phyloP scores from a whole-genome alignment of 106 monocot species.

The Dioscorea alata region DNA sequence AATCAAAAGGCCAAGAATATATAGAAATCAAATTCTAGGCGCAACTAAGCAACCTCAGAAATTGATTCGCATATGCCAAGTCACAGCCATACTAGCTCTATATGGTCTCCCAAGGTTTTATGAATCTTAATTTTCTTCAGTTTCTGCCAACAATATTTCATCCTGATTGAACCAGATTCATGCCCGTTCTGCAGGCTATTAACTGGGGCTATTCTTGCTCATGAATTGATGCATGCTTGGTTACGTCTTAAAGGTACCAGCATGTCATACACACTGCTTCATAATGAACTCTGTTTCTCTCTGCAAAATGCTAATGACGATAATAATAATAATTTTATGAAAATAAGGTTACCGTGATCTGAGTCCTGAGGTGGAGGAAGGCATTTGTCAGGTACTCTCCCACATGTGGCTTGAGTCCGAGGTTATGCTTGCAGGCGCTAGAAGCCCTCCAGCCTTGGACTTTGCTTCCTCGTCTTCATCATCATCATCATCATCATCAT shows the following conservation, averaged over 20 bases:
- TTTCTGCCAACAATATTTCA: background rate
- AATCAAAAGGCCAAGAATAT: slow-evolving; percentile 66
- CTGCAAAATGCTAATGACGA: no score
- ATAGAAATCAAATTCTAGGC: slow-evolving; percentile 59
- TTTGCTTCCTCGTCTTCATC: slow-evolving; percentile 42
- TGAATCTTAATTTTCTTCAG: background rate
- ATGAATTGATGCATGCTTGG: slow-evolving; percentile 98
- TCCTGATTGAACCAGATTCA: no score
- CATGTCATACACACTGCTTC: no score
- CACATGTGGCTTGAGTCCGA: slow-evolving; percentile 98
- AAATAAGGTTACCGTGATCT: slow-evolving; percentile 71
- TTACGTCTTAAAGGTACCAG: slow-evolving; percentile 78
- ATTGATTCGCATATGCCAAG: slow-evolving; percentile 77
- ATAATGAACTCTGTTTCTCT: no score
- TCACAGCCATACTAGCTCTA: slow-evolving; percentile 89
- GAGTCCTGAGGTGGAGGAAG: slow-evolving; percentile 89
- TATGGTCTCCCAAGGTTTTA: slow-evolving; percentile 91
- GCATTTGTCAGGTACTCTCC: slow-evolving; percentile 90
- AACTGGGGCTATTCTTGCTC: slow-evolving; percentile 95
- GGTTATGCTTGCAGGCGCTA: slow-evolving; percentile 35
- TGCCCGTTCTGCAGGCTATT: slow-evolving; percentile 48
- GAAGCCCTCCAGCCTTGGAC: slow-evolving; percentile 22
- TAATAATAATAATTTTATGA: no score
- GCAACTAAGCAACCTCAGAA: slow-evolving; percentile 86
- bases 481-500: slow-evolving; percentile 35